phyloP scores from a whole-genome alignment of 805 yeast species.

The Candida boleticola region DNA sequence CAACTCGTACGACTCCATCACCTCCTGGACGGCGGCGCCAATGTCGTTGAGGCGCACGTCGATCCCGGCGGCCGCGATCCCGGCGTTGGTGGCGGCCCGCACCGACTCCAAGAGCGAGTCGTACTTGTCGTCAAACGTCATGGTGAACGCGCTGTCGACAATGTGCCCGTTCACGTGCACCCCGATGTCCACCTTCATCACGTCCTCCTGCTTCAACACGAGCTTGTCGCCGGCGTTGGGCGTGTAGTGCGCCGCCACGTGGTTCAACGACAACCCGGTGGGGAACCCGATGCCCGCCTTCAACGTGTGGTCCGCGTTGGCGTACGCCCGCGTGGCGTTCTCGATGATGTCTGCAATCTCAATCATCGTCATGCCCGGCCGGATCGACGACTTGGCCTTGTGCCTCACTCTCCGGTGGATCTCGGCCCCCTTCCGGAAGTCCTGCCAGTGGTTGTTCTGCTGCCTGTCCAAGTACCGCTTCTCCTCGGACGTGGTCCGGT shows the following conservation, averaged over 20 bases:
- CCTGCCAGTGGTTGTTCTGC: conserved; percentile 67
- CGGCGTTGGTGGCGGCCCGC: conserved; percentile 89
- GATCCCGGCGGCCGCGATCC: conserved; percentile 89
- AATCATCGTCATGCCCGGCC: conserved; percentile 90
- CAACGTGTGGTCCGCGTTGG: conserved; percentile 62
- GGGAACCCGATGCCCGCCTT: conserved; percentile 95
- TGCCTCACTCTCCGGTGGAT: conserved; percentile 89
- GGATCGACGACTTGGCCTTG: conserved; percentile 67
- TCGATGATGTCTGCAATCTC: conserved; percentile 91
- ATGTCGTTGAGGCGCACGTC: conserved; percentile 94
- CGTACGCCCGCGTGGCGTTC: conserved; percentile 71
- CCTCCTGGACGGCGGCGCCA: conserved; percentile 95
- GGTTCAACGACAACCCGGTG: conserved; percentile 91
- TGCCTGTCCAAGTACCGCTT: conserved; percentile 72
- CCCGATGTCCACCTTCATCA: conserved; percentile 95
- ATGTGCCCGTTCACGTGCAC: conserved; percentile 94
- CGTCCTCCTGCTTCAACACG: conserved; percentile 80
- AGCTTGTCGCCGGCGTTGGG: conserved; percentile 94
- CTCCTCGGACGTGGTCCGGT: conserved; percentile 84
- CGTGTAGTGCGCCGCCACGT: conserved; percentile 96
- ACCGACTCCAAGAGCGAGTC: conserved; percentile 83
- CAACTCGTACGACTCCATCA: conserved; percentile 94
- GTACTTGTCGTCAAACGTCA: conserved; percentile 81
- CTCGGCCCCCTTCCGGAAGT: conserved; percentile 93
- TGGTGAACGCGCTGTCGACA: conserved; percentile 92